A percentile compares a stretch with the other conserved stretches of the same genome.
phyloP scores from a whole-genome alignment of 805 yeast species.

The Pichia gijzeniarum region DNA sequence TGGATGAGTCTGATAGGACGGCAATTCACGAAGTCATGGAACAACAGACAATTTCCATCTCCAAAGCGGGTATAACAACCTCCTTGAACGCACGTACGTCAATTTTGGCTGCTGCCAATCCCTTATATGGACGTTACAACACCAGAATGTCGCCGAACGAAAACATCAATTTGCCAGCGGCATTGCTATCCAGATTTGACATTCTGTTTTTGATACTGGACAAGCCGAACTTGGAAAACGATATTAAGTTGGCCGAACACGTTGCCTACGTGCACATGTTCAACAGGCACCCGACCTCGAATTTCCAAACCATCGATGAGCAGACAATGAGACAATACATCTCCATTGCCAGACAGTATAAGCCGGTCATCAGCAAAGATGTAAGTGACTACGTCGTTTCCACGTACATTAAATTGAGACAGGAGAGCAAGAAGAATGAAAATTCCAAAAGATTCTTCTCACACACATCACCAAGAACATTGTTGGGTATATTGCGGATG shows the following conservation, averaged over 20 bases:
- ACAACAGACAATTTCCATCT: constrained; percentile 94
- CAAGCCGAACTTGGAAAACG: constrained; percentile 70
- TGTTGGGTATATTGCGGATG: constrained; percentile 83
- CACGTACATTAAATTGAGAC: constrained; percentile 85
- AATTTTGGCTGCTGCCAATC: constrained; percentile 97
- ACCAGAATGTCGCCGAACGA: constrained; percentile 86
- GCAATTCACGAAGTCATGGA: constrained; percentile 99
- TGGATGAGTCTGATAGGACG: constrained; percentile 95
- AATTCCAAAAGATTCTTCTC: constrained; percentile 73
- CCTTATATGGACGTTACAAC: constrained; percentile 90
- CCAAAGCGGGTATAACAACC: constrained; percentile 96
- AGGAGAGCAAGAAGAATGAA: constrained; percentile 77
- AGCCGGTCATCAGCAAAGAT: constrained; percentile 78
- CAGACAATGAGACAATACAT: constrained; percentile 80
- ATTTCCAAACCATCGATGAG: constrained; percentile 71
- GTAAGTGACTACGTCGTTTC: constrained; percentile 85
- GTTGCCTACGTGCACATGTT: constrained; percentile 96
- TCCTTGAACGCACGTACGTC: constrained; percentile 94
- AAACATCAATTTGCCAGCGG: constrained; percentile 95
- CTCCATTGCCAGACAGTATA: constrained; percentile 72
- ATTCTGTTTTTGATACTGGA: constrained; percentile 81
- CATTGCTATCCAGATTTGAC: constrained; percentile 91
- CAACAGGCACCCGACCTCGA: constrained; percentile 75
- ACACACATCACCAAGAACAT: constrained; percentile 93
- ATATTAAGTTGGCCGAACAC: constrained; percentile 84